A percentile compares a stretch with the other conserved stretches of the same genome.
These are phyloP conservation scores for Colletotrichum filicis DNA, from an alignment of 2,329 filamentous ascomycete species.

Conservation along the genomic window DNA sequence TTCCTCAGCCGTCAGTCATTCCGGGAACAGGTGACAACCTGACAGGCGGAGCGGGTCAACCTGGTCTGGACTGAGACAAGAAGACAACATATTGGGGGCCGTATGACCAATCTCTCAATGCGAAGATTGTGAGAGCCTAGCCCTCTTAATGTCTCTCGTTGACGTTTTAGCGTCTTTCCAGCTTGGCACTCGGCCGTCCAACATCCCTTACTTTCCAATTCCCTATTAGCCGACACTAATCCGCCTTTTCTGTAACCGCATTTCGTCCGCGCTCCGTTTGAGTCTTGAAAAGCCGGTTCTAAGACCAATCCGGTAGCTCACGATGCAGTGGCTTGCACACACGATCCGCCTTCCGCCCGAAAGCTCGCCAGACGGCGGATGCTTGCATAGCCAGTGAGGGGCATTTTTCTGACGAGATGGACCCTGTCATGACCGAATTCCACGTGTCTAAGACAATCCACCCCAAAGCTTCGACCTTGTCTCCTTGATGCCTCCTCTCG, in stretches of 20 bases:
- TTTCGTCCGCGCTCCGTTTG: conserved; percentile 9
- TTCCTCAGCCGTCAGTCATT: conserved; percentile 3
- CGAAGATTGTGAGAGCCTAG: not conserved
- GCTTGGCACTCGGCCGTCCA: not conserved
- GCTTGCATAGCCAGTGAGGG: conserved; percentile 21
- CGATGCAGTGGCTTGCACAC: not conserved
- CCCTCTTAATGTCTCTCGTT: conserved; percentile 17
- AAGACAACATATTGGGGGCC: conserved; percentile 22
- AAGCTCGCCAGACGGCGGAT: conserved; percentile 6
- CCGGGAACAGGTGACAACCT: conserved; percentile 21
- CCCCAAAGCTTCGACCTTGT: not conserved
- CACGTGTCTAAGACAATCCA: conserved; percentile 20
- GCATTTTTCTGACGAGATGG: not conserved
- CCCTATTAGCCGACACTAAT: not conserved
- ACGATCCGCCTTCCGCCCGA: not conserved
- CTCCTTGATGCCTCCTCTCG: not conserved
- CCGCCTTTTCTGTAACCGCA: not conserved
- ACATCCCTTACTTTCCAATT: not conserved
- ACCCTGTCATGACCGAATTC: not conserved
- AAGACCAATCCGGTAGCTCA: conserved; percentile 13
- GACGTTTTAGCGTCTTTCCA: not conserved
- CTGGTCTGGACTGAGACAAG: not conserved
- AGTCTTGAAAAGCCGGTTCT: conserved; percentile 2
- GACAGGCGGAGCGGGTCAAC: not conserved
- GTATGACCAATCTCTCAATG: not conserved